These are phyloP conservation scores for Pelargonium myrrhifolium DNA, from an alignment of 441 rosid species.

Conservation along the genomic window DNA sequence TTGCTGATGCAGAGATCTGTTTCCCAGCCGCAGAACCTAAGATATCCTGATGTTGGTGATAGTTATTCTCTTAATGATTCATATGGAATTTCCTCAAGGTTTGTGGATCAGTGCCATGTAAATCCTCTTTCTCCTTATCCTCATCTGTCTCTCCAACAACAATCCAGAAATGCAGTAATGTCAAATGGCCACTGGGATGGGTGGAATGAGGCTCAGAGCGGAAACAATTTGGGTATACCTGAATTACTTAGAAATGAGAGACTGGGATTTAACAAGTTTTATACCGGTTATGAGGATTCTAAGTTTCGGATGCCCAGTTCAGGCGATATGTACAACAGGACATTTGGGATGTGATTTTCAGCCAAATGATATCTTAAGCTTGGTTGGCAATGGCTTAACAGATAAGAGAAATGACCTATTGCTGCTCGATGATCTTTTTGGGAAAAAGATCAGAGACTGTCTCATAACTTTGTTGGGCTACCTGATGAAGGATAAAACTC, in stretches of 20 bases:
- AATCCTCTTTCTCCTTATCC: constrained; percentile 43
- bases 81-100: constrained; percentile 59
- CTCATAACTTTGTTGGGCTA: constrained; percentile 24
- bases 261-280: constrained; percentile 51
- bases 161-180: constrained; percentile 43
- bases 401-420: constrained; percentile 10
- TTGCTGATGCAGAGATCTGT: constrained; percentile 64
- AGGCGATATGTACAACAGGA: constrained; percentile 62
- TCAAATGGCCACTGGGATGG: constrained; percentile 83
- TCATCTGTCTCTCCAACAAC: constrained; percentile 48
- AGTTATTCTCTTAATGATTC: constrained; percentile 47
- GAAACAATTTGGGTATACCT: constrained; percentile 47
- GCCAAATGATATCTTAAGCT: constrained; percentile 15
- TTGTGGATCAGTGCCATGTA: constrained; percentile 54
- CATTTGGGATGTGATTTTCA: constrained; percentile 63
- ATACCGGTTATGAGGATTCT: constrained; percentile 64
- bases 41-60: constrained; percentile 47
- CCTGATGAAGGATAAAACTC: constrained; percentile 36
- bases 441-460: constrained; percentile 3
- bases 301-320: constrained; percentile 64
- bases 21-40: constrained; percentile 46
- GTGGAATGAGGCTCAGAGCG: constrained; percentile 64
- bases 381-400: constrained; percentile 24
- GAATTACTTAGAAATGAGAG: constrained; percentile 74
- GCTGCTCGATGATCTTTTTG: constrained; percentile 12